A percentile compares a stretch with the other conserved stretches of the same genome.
Evolutionary conservation across 2,329 filamentous ascomycete genomes (phyloP).

Genomic region (Botryosphaeria agaves): DNA sequence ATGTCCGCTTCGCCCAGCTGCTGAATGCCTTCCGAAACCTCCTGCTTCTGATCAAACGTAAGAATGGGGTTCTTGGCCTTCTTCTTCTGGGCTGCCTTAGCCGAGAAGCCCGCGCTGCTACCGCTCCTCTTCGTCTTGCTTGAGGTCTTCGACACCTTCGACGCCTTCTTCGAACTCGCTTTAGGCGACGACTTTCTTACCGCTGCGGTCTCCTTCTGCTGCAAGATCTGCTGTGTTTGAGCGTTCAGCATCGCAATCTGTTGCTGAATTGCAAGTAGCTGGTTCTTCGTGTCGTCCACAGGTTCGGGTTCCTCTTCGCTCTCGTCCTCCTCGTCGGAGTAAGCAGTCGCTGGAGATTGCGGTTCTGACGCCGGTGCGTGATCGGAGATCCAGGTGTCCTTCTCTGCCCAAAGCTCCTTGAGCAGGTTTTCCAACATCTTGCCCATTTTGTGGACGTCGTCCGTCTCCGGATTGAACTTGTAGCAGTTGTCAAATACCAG

Average conservation of each 20-base stretch:
- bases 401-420: constrained; percentile 56
- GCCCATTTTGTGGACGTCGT: constrained; percentile 56
- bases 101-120: constrained; percentile 14
- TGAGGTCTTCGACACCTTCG: constrained; percentile 8
- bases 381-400: constrained; percentile 63
- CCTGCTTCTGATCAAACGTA: constrained; percentile 68
- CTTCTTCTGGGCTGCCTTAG: constrained; percentile 39
- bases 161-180: constrained; percentile 26
- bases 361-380: constrained; percentile 51
- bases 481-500: constrained; percentile 82
- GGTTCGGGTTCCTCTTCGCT: constrained; percentile 35
- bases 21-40: constrained; percentile 74
- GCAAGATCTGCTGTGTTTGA: constrained; percentile 35
- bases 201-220: constrained; percentile 20
- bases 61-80: constrained; percentile 46
- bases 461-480: constrained; percentile 72
- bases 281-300: constrained; percentile 20
- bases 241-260: constrained; percentile 61
- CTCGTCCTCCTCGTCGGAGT: constrained; percentile 49
- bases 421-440: constrained; percentile 60
- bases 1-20: constrained; percentile 65
- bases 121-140: constrained; percentile 18
- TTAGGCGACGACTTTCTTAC: constrained; percentile 39
- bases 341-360: constrained; percentile 45
- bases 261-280: constrained; percentile 35